These are phyloP conservation scores for Phaeosphaeriaceae sp. DNA, from an alignment of 2,329 filamentous ascomycete genomes.

Conservation along the genomic window DNA sequence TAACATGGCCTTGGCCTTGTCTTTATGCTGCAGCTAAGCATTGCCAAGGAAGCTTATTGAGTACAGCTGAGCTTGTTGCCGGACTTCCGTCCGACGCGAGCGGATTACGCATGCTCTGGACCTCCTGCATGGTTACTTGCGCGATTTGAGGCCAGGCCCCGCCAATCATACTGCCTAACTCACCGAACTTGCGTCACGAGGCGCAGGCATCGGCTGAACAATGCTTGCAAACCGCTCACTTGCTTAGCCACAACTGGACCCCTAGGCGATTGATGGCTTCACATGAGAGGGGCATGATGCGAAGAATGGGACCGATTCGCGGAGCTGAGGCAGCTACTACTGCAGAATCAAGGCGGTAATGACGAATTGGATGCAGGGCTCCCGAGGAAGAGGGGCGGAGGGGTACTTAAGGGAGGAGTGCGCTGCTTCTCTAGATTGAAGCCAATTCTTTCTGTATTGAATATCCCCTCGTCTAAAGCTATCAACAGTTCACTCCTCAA, in stretches of 20 bases:
- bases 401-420: conserved; percentile 20
- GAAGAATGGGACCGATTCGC: conserved; percentile 12
- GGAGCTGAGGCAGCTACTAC: conserved; percentile 5
- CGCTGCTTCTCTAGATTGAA: no score
- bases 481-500: not conserved
- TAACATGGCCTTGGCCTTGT: no score
- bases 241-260: conserved; percentile 30
- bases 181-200: conserved; percentile 23
- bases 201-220: conserved; percentile 12
- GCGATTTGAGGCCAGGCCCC: conserved; percentile 1
- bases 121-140: conserved; percentile 15
- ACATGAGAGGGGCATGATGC: conserved; percentile 31
- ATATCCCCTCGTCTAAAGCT: no score
- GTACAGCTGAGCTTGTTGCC: conserved; percentile 8
- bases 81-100: conserved; percentile 9
- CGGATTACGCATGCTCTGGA: conserved; percentile 34
- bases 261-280: conserved; percentile 25
- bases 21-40: conserved; percentile 34
- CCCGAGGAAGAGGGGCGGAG: conserved; percentile 1
- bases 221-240: conserved; percentile 10
- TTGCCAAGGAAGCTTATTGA: conserved; percentile 38
- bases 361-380: conserved; percentile 16
- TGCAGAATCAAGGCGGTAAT: conserved; percentile 6
- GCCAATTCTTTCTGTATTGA: no score
- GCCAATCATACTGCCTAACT: conserved; percentile 20